Conservation (phyloP, 2,329 filamentous ascomycete genomes). For the Phyllosticta paracitricarpa region DNA sequence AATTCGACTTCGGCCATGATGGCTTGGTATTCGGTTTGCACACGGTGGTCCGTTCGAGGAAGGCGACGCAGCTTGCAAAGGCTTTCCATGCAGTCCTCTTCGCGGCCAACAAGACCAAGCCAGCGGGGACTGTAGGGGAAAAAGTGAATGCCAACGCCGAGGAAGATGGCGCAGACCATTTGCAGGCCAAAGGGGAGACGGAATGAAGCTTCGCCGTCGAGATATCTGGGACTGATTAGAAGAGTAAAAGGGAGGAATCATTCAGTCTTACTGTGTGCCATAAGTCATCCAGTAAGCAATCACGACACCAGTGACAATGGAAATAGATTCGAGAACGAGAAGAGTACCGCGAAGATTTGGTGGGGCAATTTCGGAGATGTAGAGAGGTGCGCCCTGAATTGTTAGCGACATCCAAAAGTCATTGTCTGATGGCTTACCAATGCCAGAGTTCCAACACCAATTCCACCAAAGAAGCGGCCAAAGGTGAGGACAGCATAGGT, state of each 20-base stretch:
- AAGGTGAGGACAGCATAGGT: constrained; percentile 22
- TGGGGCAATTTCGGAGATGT: constrained; percentile 66
- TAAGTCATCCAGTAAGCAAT: constrained; percentile 35
- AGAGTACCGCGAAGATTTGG: constrained; percentile 59
- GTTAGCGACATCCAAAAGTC: constrained; percentile 28
- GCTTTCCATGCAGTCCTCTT: constrained; percentile 20
- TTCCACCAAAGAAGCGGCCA: constrained; percentile 22
- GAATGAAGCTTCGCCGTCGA: constrained; percentile 38
- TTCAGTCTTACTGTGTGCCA: constrained; percentile 27
- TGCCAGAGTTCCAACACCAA: constrained; percentile 23
- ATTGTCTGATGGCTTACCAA: constrained; percentile 37
- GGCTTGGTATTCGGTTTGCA: constrained; percentile 14
- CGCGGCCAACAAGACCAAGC: constrained; percentile 21
- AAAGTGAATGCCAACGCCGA: constrained; percentile 23
- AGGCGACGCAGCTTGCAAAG: constrained; percentile 21
- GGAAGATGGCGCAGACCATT: constrained; percentile 25
- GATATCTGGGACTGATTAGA: constrained; percentile 12
- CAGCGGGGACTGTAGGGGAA: constrained; percentile 27
- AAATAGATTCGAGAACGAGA: constrained; percentile 33
- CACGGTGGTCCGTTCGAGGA: constrained; percentile 10
- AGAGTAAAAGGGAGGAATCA: too few relatives aligned
- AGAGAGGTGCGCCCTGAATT: constrained; percentile 40
- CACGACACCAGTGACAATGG: constrained; percentile 33
- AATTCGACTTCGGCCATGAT: constrained; percentile 15
- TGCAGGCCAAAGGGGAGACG: constrained; percentile 40